phyloP scores from a whole-genome alignment of 1,139 yeast species.

The Pichia sp. region DNA sequence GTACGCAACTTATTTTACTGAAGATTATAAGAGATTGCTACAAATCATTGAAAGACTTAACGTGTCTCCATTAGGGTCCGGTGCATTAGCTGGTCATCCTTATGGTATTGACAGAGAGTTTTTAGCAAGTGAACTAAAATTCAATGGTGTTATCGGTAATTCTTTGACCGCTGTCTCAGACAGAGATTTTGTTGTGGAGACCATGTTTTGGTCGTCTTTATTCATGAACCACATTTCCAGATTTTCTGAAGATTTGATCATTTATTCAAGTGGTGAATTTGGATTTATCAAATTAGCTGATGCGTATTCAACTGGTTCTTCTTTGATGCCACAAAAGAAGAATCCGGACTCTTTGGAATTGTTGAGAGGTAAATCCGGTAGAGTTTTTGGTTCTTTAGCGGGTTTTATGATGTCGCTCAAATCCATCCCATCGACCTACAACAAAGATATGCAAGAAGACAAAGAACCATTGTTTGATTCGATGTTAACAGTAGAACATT shows the following conservation, averaged over 20 bases:
- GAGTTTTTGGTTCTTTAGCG: slow-evolving; percentile 89
- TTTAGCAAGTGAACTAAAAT: slow-evolving; percentile 71
- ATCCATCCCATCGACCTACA: slow-evolving; percentile 94
- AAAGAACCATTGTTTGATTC: slow-evolving; percentile 95
- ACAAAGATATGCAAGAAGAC: slow-evolving; percentile 98
- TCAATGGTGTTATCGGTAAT: slow-evolving; percentile 83
- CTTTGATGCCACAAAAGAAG: slow-evolving; percentile 98
- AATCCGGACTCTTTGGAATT: slow-evolving; percentile 95
- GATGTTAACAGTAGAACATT: slow-evolving; percentile 84
- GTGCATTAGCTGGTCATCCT: slow-evolving; percentile 99
- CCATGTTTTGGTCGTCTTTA: slow-evolving; percentile 95
- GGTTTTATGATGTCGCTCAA: slow-evolving; percentile 95
- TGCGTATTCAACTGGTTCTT: slow-evolving; percentile 97
- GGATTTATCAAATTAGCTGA: slow-evolving; percentile 90
- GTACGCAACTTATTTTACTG: slow-evolving; percentile 89
- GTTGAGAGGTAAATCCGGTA: slow-evolving; percentile 93
- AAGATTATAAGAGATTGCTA: slow-evolving; percentile 76
- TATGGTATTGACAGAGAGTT: slow-evolving; percentile 94
- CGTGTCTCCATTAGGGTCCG: slow-evolving; percentile 88
- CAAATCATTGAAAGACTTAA: slow-evolving; percentile 80
- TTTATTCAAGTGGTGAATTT: slow-evolving; percentile 95
- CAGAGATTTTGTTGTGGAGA: slow-evolving; percentile 94
- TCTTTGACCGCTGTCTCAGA: slow-evolving; percentile 93
- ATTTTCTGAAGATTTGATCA: slow-evolving; percentile 88
- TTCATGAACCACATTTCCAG: slow-evolving; percentile 94